Evolutionary conservation across 1,284 basidiomycete species (phyloP).

Genomic region (Macrocybe sp.): DNA sequence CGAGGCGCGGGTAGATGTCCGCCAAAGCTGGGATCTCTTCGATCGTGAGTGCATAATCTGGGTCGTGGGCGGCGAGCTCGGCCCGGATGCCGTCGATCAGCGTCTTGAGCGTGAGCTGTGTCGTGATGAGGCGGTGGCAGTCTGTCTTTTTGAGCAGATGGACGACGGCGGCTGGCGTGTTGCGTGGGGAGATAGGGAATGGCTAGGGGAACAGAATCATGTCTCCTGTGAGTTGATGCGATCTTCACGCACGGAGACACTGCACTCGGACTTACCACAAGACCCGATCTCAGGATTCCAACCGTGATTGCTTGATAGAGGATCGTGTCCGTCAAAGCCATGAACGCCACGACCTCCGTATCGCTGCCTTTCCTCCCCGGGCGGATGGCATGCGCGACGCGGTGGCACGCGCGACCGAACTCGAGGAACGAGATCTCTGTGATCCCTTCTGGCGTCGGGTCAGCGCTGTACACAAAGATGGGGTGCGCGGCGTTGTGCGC

Average conservation of each 20-base stretch:
- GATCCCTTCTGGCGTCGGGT: constrained; percentile 10
- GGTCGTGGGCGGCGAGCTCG: constrained; percentile 11
- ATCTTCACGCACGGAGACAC: background rate
- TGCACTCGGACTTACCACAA: constrained; percentile 14
- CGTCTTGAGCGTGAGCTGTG: constrained; percentile 16
- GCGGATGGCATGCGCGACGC: constrained; percentile 12
- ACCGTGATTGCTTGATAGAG: constrained; percentile 24
- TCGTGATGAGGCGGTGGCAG: constrained; percentile 27
- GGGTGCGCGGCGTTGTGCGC: constrained; percentile 25
- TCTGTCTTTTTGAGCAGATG: constrained; percentile 26
- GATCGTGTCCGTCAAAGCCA: constrained; percentile 29
- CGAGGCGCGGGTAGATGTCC: constrained; percentile 26
- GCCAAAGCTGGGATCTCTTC: constrained; percentile 26
- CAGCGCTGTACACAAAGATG: constrained; percentile 18
- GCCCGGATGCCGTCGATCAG: constrained; percentile 21
- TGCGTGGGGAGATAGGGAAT: constrained; percentile 31
- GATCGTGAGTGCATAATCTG: constrained; percentile 18
- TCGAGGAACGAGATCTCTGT: constrained; percentile 23
- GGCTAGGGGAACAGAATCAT: constrained; percentile 13
- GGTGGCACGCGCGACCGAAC: constrained; percentile 27
- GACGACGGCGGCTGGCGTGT: constrained; percentile 26
- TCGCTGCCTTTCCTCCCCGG: constrained; percentile 20
- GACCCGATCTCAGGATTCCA: constrained; percentile 26
- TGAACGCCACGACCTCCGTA: constrained; percentile 25
- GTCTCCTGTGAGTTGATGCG: background rate